These are phyloP conservation scores for Beauveria scarabaeidicola DNA, from an alignment of 2,329 filamentous ascomycete species.

Conservation along the genomic window DNA sequence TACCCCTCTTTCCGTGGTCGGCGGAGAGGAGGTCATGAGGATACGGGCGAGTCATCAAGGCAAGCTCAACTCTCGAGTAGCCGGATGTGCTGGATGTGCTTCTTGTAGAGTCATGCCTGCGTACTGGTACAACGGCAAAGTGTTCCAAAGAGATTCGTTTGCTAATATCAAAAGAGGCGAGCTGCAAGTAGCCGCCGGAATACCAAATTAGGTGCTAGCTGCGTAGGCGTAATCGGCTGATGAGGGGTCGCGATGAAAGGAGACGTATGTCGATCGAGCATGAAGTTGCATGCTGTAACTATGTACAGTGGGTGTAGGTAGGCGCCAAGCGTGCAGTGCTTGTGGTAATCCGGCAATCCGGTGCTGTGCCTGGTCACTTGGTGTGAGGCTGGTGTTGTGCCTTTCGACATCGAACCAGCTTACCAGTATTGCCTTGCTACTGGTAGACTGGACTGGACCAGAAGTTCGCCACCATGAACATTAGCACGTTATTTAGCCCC, in stretches of 20 bases:
- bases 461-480: conserved; percentile 3
- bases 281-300: background rate
- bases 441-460: background rate
- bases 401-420: background rate
- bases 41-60: conserved; percentile 1
- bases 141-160: no score
- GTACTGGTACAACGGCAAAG: no score
- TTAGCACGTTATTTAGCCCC: background rate
- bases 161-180: background rate
- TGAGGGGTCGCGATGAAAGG: background rate
- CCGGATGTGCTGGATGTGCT: no score
- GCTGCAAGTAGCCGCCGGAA: background rate
- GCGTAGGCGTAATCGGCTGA: background rate
- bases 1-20: conserved; percentile 6
- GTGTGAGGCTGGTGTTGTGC: background rate
- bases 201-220: background rate
- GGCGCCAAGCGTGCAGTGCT: no score
- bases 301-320: no score
- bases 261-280: background rate
- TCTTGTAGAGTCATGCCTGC: no score
- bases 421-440: background rate
- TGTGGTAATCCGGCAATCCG: no score
- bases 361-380: no score
- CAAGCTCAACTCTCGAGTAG: no score
- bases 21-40: background rate